Evolutionary conservation across 2,329 filamentous ascomycete genomes (phyloP), one percentile per base, ranked within the genome.

Genomic region (Fusarium xyrophilum): DNA sequence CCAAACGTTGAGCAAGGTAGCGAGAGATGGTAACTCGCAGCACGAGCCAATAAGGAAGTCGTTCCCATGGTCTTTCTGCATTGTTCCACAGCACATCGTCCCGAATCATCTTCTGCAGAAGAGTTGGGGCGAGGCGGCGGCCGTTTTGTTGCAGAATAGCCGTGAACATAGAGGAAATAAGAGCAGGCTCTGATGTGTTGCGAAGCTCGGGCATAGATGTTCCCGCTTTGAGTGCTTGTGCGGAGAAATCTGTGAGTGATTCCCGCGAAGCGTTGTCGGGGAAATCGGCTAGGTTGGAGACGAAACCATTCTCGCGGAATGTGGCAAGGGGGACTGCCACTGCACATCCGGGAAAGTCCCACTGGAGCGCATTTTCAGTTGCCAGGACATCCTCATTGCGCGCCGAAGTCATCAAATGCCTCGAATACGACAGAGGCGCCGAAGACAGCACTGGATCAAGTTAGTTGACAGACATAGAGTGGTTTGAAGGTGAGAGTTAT

Each of bases 131-230:
- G 2, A 80, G 60, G 0, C 78, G 73, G 0, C 74, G 64, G 0
- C 89, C 89, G n/a, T 85, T 81, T 1, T 82, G 84, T 69, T 88
- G 83, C 0, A 92, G 78, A 2, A 91, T 74, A 0, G 86, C 82
- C 78, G 90, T 86, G 11, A 92, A 78, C 62, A 91, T 79, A 11
- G 86, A 82, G 0, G 84, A 86, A 10, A 93, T 82, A 4, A 91
- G 74, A 0, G 82, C 79, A 0, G 89, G 89, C 51, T 86, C 76
- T 0, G 81, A 77, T 0, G 88, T 88, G 56, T 92, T 86, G 6
- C 90, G 84, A 27, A 78, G 77, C 71, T 92, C 89, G 11, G 80
- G 76, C 1, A 86, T 75, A 0, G 76, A 72, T 0, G 78, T 76
- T 0, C 83, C 82, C 3, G 86, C 86, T 69, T 91, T 92, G 44